These are phyloP conservation scores for Epichloe sylvatica DNA, from an alignment of 2,329 filamentous ascomycete species.

Conservation along the genomic window DNA sequence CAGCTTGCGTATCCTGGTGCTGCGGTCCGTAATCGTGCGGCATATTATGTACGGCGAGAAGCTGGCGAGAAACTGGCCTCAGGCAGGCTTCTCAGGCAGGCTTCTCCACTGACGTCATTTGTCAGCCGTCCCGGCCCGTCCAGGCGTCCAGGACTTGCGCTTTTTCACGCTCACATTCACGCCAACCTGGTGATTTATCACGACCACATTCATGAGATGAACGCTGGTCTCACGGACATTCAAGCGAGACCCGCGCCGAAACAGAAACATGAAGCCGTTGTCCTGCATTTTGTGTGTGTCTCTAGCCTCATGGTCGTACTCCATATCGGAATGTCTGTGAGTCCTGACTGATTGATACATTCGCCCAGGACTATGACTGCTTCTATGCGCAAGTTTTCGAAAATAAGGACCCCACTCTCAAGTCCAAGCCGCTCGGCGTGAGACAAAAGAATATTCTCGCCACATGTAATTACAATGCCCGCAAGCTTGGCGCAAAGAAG, in stretches of 20 bases:
- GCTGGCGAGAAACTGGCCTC: too few species aligned
- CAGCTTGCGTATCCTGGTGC: too few species aligned
- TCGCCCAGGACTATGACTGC: slow-evolving; percentile 60
- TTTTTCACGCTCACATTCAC: not conserved
- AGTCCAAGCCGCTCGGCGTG: slow-evolving; percentile 61
- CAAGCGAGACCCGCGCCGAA: slow-evolving; percentile 18
- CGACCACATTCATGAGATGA: not conserved
- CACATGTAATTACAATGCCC: slow-evolving; percentile 88
- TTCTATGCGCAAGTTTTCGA: slow-evolving; percentile 93
- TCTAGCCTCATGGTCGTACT: slow-evolving; percentile 2
- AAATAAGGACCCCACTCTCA: slow-evolving; percentile 61
- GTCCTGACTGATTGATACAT: not conserved
- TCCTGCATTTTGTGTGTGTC: slow-evolving; percentile 66
- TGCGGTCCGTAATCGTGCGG: too few species aligned
- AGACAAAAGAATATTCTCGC: slow-evolving; percentile 89
- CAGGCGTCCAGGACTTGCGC: not conserved
- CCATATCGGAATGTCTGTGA: not conserved
- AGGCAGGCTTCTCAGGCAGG: not conserved
- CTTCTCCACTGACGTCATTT: not conserved
- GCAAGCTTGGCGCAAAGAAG: slow-evolving; percentile 60
- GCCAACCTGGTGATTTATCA: not conserved
- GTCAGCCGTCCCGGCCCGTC: not conserved
- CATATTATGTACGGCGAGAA: too few species aligned
- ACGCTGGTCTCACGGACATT: slow-evolving; percentile 6
- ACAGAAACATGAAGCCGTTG: slow-evolving; percentile 50